Base-by-base conservation (phyloP, 495 filamentous ascomycete genomes). In the Copromyces sp. region DNA sequence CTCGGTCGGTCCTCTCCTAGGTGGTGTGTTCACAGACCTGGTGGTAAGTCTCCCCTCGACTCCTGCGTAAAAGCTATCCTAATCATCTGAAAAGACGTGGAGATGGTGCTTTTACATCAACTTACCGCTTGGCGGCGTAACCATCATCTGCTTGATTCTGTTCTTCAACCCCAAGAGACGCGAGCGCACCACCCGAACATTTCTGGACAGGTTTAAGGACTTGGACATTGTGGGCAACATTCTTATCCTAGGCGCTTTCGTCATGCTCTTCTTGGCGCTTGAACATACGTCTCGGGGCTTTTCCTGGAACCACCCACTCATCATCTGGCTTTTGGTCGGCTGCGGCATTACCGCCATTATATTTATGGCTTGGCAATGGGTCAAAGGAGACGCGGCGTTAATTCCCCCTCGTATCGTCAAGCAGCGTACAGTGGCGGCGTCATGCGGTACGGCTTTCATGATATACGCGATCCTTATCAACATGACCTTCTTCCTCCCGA, bases 371-470 rank as follows among this genome's bases (percentile, higher is more conserved):
- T 77, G 75, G 77, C 74, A 78, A 39, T 29, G 29, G 37, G 72
- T 35, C 44, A 75, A 74, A 39, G 71, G 70, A 6, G 75, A 78
- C 0, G 70, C 84, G 0, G 87, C 85, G 1, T 41, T 78, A 70
- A 75, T 79, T 44, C 78, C 77, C 20, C 75, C 75, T 4, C 70
- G 78, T 3, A 79, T 80, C 39, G 9, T 86, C 53, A 86, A 81
- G 61, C 88, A 94, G 74, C 88, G 92, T 24, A 91, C 83, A 40
- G 85, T 95, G 29, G 83, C 85, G 69, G 84, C 82, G 9, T 82
- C 83, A 17, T 80, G 83, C 1, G 81, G 83, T 72, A 90, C 77
- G 77, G 72, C 75, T 6, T 76, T 80, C 73, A 74, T 76, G 75
- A 74, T 74, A n/a, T 77, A 77, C 39, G 78, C 74, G n/a, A 72